A percentile compares a stretch with the other conserved stretches of the same genome.
phyloP scores from a whole-genome alignment of 805 yeast genomes.

The Wickerhamomyces ciferrii region DNA sequence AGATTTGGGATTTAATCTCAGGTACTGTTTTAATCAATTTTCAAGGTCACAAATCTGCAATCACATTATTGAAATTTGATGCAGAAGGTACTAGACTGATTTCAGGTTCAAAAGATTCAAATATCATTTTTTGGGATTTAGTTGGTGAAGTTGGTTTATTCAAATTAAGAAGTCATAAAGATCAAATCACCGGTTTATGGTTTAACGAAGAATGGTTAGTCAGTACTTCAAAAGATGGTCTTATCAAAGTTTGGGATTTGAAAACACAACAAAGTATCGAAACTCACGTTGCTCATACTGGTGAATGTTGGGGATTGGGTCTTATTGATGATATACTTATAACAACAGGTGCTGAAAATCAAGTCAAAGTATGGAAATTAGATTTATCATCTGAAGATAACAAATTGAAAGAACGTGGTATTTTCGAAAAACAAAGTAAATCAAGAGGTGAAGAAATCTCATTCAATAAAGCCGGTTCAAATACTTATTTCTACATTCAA shows the following conservation, averaged over 20 bases:
- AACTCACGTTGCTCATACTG: constrained; percentile 89
- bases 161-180: constrained; percentile 85
- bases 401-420: constrained; percentile 55
- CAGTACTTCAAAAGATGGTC: constrained; percentile 83
- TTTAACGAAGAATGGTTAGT: constrained; percentile 58
- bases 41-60: constrained; percentile 84
- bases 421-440: constrained; percentile 70
- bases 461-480: constrained; percentile 38
- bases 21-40: constrained; percentile 74
- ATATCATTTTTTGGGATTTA: constrained; percentile 89
- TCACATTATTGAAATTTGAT: constrained; percentile 71
- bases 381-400: constrained; percentile 48
- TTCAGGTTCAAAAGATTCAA: constrained; percentile 84
- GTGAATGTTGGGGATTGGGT: constrained; percentile 88
- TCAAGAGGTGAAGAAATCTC: constrained; percentile 59
- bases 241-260: constrained; percentile 90
- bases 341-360: constrained; percentile 78
- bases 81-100: constrained; percentile 75
- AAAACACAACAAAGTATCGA: constrained; percentile 86
- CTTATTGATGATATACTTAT: constrained; percentile 38
- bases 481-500: constrained; percentile 55
- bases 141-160: constrained; percentile 87
- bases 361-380: constrained; percentile 79
- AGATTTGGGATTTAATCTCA: constrained; percentile 87
- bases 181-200: constrained; percentile 74